Percentiles rank a stretch among this genome's conserved stretches.
phyloP scores from a whole-genome alignment of 1,139 yeast genomes.

The Hansenula lynferdii region DNA sequence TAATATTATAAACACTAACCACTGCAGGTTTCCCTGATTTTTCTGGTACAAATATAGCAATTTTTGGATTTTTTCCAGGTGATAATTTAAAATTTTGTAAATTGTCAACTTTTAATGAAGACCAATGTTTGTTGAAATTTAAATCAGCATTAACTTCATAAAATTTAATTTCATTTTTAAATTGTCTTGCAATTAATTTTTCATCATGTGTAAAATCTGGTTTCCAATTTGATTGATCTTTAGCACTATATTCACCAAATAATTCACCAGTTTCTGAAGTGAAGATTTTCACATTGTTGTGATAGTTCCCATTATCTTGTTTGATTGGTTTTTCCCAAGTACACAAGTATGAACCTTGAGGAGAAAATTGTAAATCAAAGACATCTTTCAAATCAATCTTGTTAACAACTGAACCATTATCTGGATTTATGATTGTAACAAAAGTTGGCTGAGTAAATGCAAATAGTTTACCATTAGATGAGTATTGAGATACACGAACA shows the following conservation, averaged over 20 bases:
- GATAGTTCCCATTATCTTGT: conserved; percentile 53
- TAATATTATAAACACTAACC: conserved; percentile 73
- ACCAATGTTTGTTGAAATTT: conserved; percentile 54
- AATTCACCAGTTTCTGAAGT: conserved; percentile 44
- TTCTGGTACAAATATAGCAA: conserved; percentile 90
- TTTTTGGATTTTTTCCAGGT: conserved; percentile 87
- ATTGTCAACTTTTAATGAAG: conserved; percentile 60
- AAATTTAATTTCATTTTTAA: conserved; percentile 67
- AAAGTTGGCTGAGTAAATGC: conserved; percentile 39
- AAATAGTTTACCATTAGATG: conserved; percentile 41
- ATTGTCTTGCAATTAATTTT: conserved; percentile 59
- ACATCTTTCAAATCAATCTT: conserved; percentile 28
- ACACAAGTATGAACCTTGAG: conserved; percentile 77
- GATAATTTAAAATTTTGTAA: conserved; percentile 56
- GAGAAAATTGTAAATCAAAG: conserved; percentile 82
- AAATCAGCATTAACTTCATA: conserved; percentile 41
- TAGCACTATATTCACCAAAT: conserved; percentile 67
- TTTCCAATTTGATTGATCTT: conserved; percentile 87
- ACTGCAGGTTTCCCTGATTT: conserved; percentile 81
- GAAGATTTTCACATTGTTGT: conserved; percentile 79
- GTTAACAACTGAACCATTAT: conserved; percentile 19
- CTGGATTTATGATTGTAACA: conserved; percentile 23
- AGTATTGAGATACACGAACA: conserved; percentile 35
- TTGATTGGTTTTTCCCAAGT: conserved; percentile 89
- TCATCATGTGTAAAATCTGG: conserved; percentile 86